A percentile compares a stretch with the other conserved stretches of the same genome.
phyloP scores from a whole-genome alignment of 495 filamentous ascomycete species.

The Trypethelium eluteriae region DNA sequence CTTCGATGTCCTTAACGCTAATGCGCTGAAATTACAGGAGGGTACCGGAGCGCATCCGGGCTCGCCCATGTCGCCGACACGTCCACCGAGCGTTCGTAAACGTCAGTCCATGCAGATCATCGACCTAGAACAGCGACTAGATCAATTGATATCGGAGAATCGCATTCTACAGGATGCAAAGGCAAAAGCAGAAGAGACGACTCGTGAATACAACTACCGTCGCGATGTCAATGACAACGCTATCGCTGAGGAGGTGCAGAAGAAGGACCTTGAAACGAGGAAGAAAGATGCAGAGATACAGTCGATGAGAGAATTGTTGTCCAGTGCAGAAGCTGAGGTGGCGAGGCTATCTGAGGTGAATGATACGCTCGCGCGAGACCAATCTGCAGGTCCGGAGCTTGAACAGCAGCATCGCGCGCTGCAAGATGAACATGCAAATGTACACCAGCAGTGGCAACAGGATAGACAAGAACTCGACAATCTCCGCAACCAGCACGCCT shows the following conservation, averaged over 20 bases:
- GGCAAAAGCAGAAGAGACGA: slow-evolving; percentile 54
- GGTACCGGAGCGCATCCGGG: slow-evolving; percentile 87
- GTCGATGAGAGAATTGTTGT: slow-evolving; percentile 65
- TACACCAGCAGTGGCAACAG: slow-evolving; percentile 42
- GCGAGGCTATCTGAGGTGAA: slow-evolving; percentile 65
- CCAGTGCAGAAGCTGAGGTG: slow-evolving; percentile 73
- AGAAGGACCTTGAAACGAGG: slow-evolving; percentile 48
- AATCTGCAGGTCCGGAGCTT: not conserved
- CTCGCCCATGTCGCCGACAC: slow-evolving; percentile 86
- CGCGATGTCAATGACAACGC: slow-evolving; percentile 49
- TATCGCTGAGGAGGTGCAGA: slow-evolving; percentile 49
- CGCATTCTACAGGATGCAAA: slow-evolving; percentile 65
- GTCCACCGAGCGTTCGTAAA: slow-evolving; percentile 85
- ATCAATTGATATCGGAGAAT: slow-evolving; percentile 76
- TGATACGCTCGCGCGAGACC: slow-evolving; percentile 47
- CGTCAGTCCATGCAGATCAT: slow-evolving; percentile 94
- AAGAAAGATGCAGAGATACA: slow-evolving; percentile 71
- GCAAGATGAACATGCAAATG: slow-evolving; percentile 50
- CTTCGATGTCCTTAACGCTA: not conserved
- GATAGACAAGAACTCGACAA: slow-evolving; percentile 55
- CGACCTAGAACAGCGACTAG: slow-evolving; percentile 68
- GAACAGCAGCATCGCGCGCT: slow-evolving; percentile 58
- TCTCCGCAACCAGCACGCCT: slow-evolving; percentile 50
- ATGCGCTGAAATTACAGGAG: slow-evolving; percentile 51
- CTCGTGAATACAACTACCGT: slow-evolving; percentile 43